A percentile compares a stretch with the other conserved stretches of the same genome.
These are phyloP conservation scores for Penicillium sp. DNA, from an alignment of 2,329 filamentous ascomycete species.

Conservation along the genomic window DNA sequence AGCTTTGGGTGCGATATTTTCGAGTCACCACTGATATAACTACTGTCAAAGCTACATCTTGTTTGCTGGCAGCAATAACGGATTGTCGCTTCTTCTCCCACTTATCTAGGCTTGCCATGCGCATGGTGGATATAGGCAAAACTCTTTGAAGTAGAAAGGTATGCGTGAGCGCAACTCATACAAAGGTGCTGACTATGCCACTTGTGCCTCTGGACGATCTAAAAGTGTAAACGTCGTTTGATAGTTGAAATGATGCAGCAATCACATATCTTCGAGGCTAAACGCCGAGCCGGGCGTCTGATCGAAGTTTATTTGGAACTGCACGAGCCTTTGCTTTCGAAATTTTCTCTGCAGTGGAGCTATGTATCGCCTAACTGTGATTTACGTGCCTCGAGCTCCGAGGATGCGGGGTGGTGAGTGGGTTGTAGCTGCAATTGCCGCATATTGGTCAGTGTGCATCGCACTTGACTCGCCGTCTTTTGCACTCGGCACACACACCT, in stretches of 20 bases:
- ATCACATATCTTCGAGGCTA: no score
- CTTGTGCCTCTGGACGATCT: constrained; percentile 1
- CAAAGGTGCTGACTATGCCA: neutral
- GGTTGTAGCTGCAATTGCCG: neutral
- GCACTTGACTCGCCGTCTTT: constrained; percentile 2
- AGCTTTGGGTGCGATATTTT: neutral
- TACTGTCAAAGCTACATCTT: neutral
- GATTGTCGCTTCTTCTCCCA: neutral
- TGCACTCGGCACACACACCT: constrained; percentile 1
- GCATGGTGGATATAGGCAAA: neutral
- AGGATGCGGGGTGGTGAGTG: neutral
- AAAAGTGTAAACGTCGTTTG: neutral
- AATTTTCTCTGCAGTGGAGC: neutral
- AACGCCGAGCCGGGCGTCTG: no score
- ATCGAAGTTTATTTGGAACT: no score
- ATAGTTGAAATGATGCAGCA: no score
- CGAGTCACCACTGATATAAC: neutral
- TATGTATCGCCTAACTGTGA: neutral
- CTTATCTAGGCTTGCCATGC: neutral
- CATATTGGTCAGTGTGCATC: constrained; percentile 2
- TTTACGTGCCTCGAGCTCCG: neutral
- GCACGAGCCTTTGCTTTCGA: neutral
- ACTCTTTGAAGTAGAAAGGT: neutral
- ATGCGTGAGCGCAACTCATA: neutral
- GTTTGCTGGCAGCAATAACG: neutral